A percentile compares a stretch with the other conserved stretches of the same genome.
phyloP scores from a whole-genome alignment of 2,329 filamentous ascomycete genomes.

The Scleromitrula shiraiana region DNA sequence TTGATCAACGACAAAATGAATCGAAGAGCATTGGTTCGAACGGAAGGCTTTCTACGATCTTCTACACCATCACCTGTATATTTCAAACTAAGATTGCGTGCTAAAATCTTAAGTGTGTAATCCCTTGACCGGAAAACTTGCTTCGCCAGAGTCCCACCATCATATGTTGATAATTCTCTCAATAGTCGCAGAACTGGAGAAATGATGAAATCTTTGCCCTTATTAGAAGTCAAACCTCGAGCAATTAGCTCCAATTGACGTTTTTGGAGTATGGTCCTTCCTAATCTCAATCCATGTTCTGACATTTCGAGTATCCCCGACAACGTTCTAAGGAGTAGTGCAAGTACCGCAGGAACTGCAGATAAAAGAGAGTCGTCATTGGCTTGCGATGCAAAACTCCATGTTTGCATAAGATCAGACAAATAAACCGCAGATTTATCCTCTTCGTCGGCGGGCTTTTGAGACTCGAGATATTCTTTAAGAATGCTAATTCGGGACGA shows the following conservation, averaged over 20 bases:
- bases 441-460: slow-evolving; percentile 40
- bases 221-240: slow-evolving; percentile 69
- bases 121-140: slow-evolving; percentile 71
- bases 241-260: slow-evolving; percentile 74
- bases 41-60: slow-evolving; percentile 62
- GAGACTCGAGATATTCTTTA: slow-evolving; percentile 56
- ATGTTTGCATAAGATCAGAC: slow-evolving; percentile 75
- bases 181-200: slow-evolving; percentile 81
- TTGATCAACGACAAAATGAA: slow-evolving; percentile 75
- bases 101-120: slow-evolving; percentile 71
- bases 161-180: slow-evolving; percentile 75
- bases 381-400: slow-evolving; percentile 72
- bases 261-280: slow-evolving; percentile 73
- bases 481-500: slow-evolving; percentile 50
- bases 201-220: slow-evolving; percentile 79
- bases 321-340: slow-evolving; percentile 70
- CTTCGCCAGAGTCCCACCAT: slow-evolving; percentile 74
- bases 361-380: slow-evolving; percentile 78
- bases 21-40: slow-evolving; percentile 74
- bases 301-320: slow-evolving; percentile 67
- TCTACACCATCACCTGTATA: slow-evolving; percentile 51
- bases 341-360: slow-evolving; percentile 70
- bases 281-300: slow-evolving; percentile 67
- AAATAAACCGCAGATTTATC: slow-evolving; percentile 59
- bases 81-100: slow-evolving; percentile 70